Evolutionary conservation across 176 grass and related monocot genomes (phyloP), one percentile per base, ranked within the genome.

Genomic region (Eleusine coracana): DNA sequence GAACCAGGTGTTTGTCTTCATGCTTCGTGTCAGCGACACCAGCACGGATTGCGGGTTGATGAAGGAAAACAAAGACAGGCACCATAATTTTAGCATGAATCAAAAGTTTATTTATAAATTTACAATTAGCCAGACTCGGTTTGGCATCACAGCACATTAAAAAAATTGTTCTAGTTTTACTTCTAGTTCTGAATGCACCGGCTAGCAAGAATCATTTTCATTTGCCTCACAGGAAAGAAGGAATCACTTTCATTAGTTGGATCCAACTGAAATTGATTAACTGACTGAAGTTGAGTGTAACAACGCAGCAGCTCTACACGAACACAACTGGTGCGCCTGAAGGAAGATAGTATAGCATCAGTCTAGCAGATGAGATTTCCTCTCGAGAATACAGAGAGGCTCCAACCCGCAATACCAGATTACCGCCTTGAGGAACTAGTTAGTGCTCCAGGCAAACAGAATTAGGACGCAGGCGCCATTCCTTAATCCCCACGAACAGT

Each of bases 11-110:
- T 23, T 82, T 87, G 85, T 76, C 85, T 40, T 70, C 21, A 56
- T 40, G 34, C 36, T n/a, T 51, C 10, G 64, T 76, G 72, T 64
- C 66, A 70, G 72, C 71, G 40, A 68, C 62, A 61, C 69, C 64
- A 17, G 64, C 85, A 70, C 64, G 69, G 29, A 82, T 61, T 70
- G 71, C 41, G 79, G 78, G 40, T 7, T 62, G 61, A 86, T n/a
- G 39, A 41, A 75, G 62, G 56, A 76, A 18, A 66, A 73, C 10
- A 80, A 74, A 74, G 40, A 73, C 66, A 81, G 0, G 6, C 1
- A 10, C 18, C 15, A 7, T 7, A 18, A 18, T 27, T 27, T 52
- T 16, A 54, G 3, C 3, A 15, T 14, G 61, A 37, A 21, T 12
- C 10, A 39, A 16, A 52, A 66, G 18, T 6, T 2, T 42, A 40